Evolutionary conservation across 1,284 basidiomycete genomes (phyloP).

Genomic region (Trichosporon asahii): DNA sequence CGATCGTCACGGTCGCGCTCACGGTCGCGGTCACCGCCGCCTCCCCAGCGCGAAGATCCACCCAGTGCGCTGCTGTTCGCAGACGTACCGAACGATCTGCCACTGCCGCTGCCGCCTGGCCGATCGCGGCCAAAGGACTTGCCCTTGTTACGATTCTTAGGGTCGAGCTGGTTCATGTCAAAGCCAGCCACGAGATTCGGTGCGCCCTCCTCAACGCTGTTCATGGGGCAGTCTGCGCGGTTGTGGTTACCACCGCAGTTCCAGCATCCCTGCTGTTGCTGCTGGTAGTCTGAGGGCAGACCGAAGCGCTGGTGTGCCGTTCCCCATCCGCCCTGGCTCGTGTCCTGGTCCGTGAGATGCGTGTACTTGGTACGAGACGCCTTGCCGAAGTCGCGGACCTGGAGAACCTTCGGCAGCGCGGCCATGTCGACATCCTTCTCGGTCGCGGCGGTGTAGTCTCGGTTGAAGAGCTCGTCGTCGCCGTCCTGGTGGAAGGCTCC

Average conservation of each 20-base stretch:
- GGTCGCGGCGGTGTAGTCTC: constrained; percentile 86
- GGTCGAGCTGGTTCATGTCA: constrained; percentile 15
- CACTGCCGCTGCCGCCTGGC: neutral
- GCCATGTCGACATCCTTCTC: constrained; percentile 80
- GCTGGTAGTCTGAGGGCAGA: constrained; percentile 51
- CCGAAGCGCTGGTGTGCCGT: constrained; percentile 57
- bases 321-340: constrained; percentile 75
- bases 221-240: constrained; percentile 59
- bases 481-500: constrained; percentile 95
- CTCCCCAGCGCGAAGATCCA: constrained; percentile 21
- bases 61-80: constrained; percentile 22
- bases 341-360: constrained; percentile 92
- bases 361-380: constrained; percentile 66
- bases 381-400: constrained; percentile 88
- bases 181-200: constrained; percentile 33
- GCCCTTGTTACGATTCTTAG: constrained; percentile 2
- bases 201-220: constrained; percentile 29
- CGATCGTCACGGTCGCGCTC: neutral
- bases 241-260: constrained; percentile 84
- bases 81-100: constrained; percentile 3
- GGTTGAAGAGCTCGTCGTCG: constrained; percentile 84
- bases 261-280: constrained; percentile 72
- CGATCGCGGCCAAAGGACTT: constrained; percentile 7
- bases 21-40: constrained; percentile 12
- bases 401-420: constrained; percentile 88